These are phyloP conservation scores for Marchantia polymorpha DNA, from an alignment of 225 moss, liverwort and hornwort genomes.

Conservation along the genomic window DNA sequence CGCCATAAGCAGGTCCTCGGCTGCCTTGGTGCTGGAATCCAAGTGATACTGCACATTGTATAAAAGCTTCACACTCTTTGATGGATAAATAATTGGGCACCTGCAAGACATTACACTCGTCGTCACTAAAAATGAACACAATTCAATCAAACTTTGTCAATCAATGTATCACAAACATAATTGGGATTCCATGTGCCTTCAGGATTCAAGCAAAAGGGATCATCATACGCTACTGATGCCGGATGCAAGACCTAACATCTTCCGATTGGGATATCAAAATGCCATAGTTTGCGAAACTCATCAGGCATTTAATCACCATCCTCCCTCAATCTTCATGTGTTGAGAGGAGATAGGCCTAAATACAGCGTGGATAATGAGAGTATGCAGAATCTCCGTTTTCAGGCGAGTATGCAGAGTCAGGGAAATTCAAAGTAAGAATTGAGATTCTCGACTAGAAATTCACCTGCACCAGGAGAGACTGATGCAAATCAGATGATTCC, in stretches of 20 bases:
- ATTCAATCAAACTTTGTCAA: no score
- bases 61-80: conserved; percentile 64
- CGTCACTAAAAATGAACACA: neutral
- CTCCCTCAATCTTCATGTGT: neutral
- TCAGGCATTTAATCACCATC: neutral
- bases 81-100: conserved; percentile 43
- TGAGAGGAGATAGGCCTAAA: neutral
- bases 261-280: neutral
- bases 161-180: no score
- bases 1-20: conserved; percentile 70
- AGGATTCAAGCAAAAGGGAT: neutral
- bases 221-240: neutral
- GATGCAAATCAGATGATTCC: neutral
- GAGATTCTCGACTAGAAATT: neutral
- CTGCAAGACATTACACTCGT: conserved; percentile 10
- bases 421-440: neutral
- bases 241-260: neutral
- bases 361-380: neutral
- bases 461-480: neutral
- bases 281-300: neutral
- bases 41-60: conserved; percentile 60
- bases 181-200: neutral
- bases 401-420: neutral
- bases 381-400: neutral
- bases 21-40: conserved; percentile 79